Evolutionary conservation across 164 flowering plant genomes (phyloP), one percentile per base, ranked within the genome.

Genomic region (Kalanchoe fedtschenkoi): DNA sequence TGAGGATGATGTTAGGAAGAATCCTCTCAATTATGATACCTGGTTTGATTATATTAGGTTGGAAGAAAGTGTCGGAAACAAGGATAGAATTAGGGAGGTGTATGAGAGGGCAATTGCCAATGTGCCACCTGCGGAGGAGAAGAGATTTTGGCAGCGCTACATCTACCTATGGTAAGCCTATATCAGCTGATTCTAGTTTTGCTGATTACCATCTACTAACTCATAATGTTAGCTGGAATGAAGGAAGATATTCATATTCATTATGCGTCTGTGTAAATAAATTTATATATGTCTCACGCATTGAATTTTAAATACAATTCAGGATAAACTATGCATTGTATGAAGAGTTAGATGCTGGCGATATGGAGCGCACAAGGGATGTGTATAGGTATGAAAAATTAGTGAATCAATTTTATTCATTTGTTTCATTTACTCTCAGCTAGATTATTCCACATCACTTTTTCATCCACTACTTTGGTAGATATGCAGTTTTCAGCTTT

Each of bases 321-420:
- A 90, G 97, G 98, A 90, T 93, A 60, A 84, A 93, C 62, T 92
- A 92, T 81, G 96, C 91, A 15, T 61, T 93, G 44, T 90, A 82
- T 67, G 98, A 93, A 60, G 98, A 93, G 68, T 85, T 93, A 51
- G 97, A 90, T 65, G 95, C 95, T 0, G 76, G 67, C 62, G 95
- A 93, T 60, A 37, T 78, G 69, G 96, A 88, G 28, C 81, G 91
- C 0, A 78, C 97, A 22, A 70, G 92, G 70, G 91, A 85, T 46
- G 90, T 93, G 0, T 93, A 85, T 69, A 75, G 85, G 95, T 89
- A 77, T 60, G 63, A 1, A 15, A 42, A 4, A 2, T 42, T 16
- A 5, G 1, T n/a, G 6, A 4, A 5, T 44, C 22, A n/a, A 14
- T 15, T 15, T 19, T 19, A 10, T 44, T 44, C 51, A n/a, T 44